Percentiles rank a stretch among this genome's conserved stretches.
Evolutionary conservation across 768 basidiomycete species (phyloP).

Genomic region (Lentinula guzmanii): DNA sequence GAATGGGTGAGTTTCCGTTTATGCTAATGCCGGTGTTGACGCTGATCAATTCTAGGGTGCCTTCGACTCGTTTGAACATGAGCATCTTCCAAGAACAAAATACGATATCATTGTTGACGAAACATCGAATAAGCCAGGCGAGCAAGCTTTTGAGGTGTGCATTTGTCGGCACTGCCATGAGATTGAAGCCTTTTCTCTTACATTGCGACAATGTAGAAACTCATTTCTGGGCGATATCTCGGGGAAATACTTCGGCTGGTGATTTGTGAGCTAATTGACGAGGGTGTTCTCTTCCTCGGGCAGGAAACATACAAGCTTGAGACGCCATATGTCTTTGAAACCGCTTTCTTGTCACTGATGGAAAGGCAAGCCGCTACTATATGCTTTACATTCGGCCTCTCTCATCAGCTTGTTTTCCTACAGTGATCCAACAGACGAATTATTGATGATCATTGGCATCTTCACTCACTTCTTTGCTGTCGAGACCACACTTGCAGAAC

Average conservation of each 20-base stretch:
- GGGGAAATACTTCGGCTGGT: conserved; percentile 96
- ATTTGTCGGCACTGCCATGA: background rate
- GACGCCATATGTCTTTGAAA: conserved; percentile 88
- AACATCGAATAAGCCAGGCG: conserved; percentile 91
- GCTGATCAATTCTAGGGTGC: conserved; percentile 58
- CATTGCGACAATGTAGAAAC: conserved; percentile 50
- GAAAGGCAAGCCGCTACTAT: conserved; percentile 58
- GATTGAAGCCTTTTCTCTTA: background rate
- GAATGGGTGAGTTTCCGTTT: conserved; percentile 67
- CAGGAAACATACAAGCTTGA: conserved; percentile 99
- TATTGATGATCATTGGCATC: conserved; percentile 94
- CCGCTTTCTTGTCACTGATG: conserved; percentile 95
- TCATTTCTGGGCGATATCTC: conserved; percentile 92
- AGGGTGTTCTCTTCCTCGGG: conserved; percentile 94
- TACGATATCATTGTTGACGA: conserved; percentile 93
- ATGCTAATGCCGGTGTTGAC: background rate
- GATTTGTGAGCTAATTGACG: conserved; percentile 92
- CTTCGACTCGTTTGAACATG: conserved; percentile 94
- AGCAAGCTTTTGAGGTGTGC: conserved; percentile 86
- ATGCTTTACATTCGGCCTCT: background rate
- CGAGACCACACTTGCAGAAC: conserved; percentile 93
- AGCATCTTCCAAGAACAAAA: conserved; percentile 91
- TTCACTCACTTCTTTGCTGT: conserved; percentile 96
- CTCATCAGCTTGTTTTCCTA: background rate
- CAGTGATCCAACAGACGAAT: conserved; percentile 94